A percentile compares a stretch with the other conserved stretches of the same genome.
phyloP scores from a whole-genome alignment of 768 basidiomycete species.

The Boletus edulis region DNA sequence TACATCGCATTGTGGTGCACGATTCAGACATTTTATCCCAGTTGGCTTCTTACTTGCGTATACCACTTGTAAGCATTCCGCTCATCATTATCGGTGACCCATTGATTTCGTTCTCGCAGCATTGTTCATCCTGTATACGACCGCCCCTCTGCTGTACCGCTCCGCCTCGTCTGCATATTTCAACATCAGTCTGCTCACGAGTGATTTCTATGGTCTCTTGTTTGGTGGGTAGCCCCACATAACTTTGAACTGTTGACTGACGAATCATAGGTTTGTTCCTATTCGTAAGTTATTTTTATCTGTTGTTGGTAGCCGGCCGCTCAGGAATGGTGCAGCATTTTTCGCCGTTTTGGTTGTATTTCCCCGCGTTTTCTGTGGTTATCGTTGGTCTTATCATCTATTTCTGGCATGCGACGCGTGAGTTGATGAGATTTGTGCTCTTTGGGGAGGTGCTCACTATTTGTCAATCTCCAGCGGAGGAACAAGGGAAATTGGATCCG shows the following conservation, averaged over 20 bases:
- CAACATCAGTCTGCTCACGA: constrained; percentile 82
- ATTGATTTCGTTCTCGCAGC: constrained; percentile 38
- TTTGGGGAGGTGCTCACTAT: constrained; percentile 4
- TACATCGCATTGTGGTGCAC: constrained; percentile 4
- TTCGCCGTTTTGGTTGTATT: constrained; percentile 86
- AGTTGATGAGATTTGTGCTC: constrained; percentile 29
- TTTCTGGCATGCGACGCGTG: constrained; percentile 85
- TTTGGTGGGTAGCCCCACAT: constrained; percentile 44
- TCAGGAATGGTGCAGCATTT: constrained; percentile 55
- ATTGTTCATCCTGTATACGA: constrained; percentile 83
- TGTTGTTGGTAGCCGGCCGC: not conserved
- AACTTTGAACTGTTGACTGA: constrained; percentile 7
- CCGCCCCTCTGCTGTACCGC: constrained; percentile 83
- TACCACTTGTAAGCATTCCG: constrained; percentile 35
- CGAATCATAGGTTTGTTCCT: constrained; percentile 44
- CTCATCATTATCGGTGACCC: not conserved
- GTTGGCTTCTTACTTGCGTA: constrained; percentile 55
- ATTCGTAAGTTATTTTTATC: constrained; percentile 40
- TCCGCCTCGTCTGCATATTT: constrained; percentile 84
- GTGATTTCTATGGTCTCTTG: constrained; percentile 84
- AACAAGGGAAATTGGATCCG: constrained; percentile 64
- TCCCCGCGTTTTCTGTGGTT: constrained; percentile 71
- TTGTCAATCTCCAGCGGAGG: constrained; percentile 51
- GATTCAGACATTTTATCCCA: constrained; percentile 17
- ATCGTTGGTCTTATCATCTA: constrained; percentile 74